Base-by-base conservation (phyloP, 495 filamentous ascomycete genomes). In the Aspergillus heteromorphus region DNA sequence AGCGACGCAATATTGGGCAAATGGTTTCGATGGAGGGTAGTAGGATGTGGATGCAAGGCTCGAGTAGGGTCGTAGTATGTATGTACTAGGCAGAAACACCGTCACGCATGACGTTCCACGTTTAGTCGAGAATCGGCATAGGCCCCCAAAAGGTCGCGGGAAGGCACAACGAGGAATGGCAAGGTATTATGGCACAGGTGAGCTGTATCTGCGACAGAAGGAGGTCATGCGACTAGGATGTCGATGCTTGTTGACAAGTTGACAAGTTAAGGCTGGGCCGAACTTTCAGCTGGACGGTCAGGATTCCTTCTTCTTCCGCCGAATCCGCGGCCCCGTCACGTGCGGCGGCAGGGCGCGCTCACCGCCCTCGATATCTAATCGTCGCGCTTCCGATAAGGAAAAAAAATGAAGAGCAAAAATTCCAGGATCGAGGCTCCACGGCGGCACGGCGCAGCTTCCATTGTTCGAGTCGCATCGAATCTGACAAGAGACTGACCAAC, bases 361-460 rank as follows among this genome's bases (percentile, higher is more conserved):
- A 62, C 63, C 63, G 63, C 63, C 54, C 25, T 7, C 29, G 34
- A 27, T 65, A 65, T 65, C 63, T 65, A 58, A 65, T 65, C 63
- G 34, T 4, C 10, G 34, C 34, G 30, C 14, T 34, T 38, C 34
- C 13, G 59, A 57, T 57, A 65, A 51, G 59, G 40, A 62, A 53
- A 53, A 60, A 27, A 53, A 49, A 45, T 29, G 30, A 36, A 21
- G 48, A 17, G n/a, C 38, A 50, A 16, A 47, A 17, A 29, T 29
- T 14, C 31, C n/a, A n/a, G n/a, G n/a, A n/a, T 19, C 18, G 11
- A 9, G 34, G n/a, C 34, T 14, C 13, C 34, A 38, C 34, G 34
- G 34, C 34, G 34, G 34, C 11, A 38, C 34, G 13, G 34, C 34
- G 34, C 34, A 38, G 34, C 11, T 38, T n/a, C n/a, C 34, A 14